Base-by-base conservation (phyloP, 768 basidiomycete genomes). In the Clathrus columnatus region DNA sequence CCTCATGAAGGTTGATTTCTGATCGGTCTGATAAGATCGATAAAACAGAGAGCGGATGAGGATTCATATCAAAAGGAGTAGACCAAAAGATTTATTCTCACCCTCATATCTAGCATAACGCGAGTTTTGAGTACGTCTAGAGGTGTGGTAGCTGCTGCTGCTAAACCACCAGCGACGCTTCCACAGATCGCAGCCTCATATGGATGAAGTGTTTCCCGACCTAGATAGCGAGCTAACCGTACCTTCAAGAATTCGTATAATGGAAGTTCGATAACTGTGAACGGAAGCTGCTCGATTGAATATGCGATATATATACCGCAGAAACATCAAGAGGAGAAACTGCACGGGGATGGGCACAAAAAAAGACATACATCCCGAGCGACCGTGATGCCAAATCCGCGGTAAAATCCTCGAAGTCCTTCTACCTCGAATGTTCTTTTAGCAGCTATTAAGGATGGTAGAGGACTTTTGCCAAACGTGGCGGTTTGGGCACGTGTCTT, bases 51-150 rank as follows among this genome's bases (percentile, higher is more conserved):
- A 24, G 72, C 53, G 2, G 18, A 20, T 7, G n/a, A 16, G 16
- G 61, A 50, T 11, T 63, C 58, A 59, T 76, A 74, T 29, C 75
- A 61, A 5, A 61, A 62, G 60, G 75, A 73, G 60, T 76, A 76
- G 26, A 76, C n/a, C n/a, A n/a, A n/a, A n/a, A n/a, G n/a, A n/a
- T 10, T 20, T 26, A 68, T 36, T 4, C 49, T 50, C 61, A 93
- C 92, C 63, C 85, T 76, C 52, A 89, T 75, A 63, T 95, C 93
- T 8, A 98, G 78, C 96, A 99, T 99, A 44, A 97, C 87, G 14
- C 96, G 80, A 1, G 96, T 99, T 68, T 99, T 99, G 30, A 95
- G 77, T 2, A 98, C 96, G 63, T 99, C 96, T 28, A 99, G 73
- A 1, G 96, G 96, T 0, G 96, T 98, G 1, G 96, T 98, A 32